Base-by-base conservation (phyloP, 495 filamentous ascomycete genomes). In the Darksidea phi region DNA sequence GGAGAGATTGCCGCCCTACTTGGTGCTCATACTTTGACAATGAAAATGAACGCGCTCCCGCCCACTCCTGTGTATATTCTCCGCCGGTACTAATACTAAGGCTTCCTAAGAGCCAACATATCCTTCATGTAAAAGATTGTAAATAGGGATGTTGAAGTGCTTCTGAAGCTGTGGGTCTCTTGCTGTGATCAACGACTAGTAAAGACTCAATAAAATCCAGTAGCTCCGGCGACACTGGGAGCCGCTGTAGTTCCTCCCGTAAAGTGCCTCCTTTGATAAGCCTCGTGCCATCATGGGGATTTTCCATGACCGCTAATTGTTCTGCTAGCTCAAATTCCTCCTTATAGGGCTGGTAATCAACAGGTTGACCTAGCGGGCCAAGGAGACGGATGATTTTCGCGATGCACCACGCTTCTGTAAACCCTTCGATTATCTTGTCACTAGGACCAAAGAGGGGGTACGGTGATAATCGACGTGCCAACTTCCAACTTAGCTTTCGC, bases 341-440 rank as follows among this genome's bases (percentile, higher is more conserved):
- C 37, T 60, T 56, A 48, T 67, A 63, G 37, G 37, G 34, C 24
- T 43, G 54, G 13, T 24, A 45, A 47, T 56, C 47, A 48, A 21
- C 45, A 58, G 54, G 67, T 48, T 21, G 64, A 60, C 49, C 53
- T 53, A 69, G 51, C 11, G 59, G 64, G 34, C 67, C 59, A 59
- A 67, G 6, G 28, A 69, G 59, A 52, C 64, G 67, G 20, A 49
- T 42, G 17, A 69, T 64, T 52, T 64, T 69, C 20, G 67, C 67
- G 41, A 69, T 67, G 54, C 64, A 69, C 67, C 67, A 69, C 13
- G 67, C 28, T 63, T 69, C 64, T 34, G 54, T 67, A 48, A 47
- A 42, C 32, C 54, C 59, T 60, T 69, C 48, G 37, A 67, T 47
- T 20, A 64, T 59, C 45, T 67, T 69, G 32, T 69, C 67, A 21